phyloP scores from a whole-genome alignment of 805 yeast genomes.

The Yarrowia phangngaensis region DNA sequence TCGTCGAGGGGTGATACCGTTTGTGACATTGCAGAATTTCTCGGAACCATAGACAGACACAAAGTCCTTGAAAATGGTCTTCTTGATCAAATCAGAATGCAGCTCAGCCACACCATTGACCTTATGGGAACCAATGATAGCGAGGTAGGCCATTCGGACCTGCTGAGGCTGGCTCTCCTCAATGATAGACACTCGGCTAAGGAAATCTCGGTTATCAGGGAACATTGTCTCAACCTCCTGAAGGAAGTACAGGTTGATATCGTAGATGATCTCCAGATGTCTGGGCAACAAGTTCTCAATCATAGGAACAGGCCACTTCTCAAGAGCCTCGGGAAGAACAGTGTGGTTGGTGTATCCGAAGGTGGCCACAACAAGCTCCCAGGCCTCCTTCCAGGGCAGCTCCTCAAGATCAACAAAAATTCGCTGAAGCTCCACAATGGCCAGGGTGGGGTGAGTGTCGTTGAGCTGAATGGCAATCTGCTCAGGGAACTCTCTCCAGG shows the following conservation, averaged over 20 bases:
- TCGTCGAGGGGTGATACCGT: constrained; percentile 94
- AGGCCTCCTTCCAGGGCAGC: constrained; percentile 76
- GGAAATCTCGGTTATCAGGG: constrained; percentile 67
- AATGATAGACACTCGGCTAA: constrained; percentile 72
- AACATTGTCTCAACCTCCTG: constrained; percentile 68
- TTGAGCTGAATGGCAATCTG: constrained; percentile 88
- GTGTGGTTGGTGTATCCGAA: constrained; percentile 95
- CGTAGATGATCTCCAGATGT: constrained; percentile 85
- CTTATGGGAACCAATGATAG: constrained; percentile 86
- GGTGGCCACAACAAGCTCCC: constrained; percentile 74
- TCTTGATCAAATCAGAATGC: constrained; percentile 84
- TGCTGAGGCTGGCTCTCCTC: constrained; percentile 79
- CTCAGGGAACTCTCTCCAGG: constrained; percentile 81
- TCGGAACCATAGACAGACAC: constrained; percentile 76
- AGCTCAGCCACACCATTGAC: constrained; percentile 96
- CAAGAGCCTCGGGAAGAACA: constrained; percentile 90
- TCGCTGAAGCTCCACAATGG: constrained; percentile 84
- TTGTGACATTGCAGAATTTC: constrained; percentile 86
- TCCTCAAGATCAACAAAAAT: constrained; percentile 79
- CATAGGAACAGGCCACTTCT: constrained; percentile 89
- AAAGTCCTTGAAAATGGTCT: constrained; percentile 86
- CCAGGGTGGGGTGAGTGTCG: constrained; percentile 92
- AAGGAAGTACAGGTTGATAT: constrained; percentile 74
- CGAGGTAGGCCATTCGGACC: constrained; percentile 88
- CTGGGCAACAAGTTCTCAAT: constrained; percentile 79